phyloP scores from a whole-genome alignment of 1,139 yeast species.

The Magnusiomyces paraingens region DNA sequence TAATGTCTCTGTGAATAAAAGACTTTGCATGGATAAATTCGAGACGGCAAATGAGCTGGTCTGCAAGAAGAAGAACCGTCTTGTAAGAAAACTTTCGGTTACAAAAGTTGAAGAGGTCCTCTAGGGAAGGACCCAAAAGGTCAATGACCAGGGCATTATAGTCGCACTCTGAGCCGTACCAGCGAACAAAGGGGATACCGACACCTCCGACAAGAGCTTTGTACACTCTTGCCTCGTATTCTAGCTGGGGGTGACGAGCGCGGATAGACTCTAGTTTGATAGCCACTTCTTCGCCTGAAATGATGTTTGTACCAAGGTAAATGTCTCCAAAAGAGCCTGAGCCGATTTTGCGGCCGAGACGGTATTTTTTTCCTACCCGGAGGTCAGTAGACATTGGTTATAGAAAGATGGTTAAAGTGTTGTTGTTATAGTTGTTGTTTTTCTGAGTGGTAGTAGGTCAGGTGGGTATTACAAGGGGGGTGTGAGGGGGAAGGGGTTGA shows the following conservation, averaged over 20 bases:
- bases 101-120: conserved; percentile 97
- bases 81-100: conserved; percentile 82
- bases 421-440: neutral
- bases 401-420: neutral
- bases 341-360: conserved; percentile 94
- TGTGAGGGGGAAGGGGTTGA: neutral
- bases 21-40: conserved; percentile 86
- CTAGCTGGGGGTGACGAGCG: conserved; percentile 94
- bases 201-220: conserved; percentile 72
- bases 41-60: conserved; percentile 84
- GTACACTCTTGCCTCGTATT: conserved; percentile 93
- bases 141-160: conserved; percentile 92
- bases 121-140: conserved; percentile 88
- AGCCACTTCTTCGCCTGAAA: conserved; percentile 73
- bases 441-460: neutral
- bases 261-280: conserved; percentile 81
- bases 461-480: conserved; percentile 1
- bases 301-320: conserved; percentile 86
- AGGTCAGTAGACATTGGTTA: conserved; percentile 26
- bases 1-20: conserved; percentile 87
- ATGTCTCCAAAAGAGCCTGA: conserved; percentile 98
- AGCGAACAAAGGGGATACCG: conserved; percentile 93
- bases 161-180: conserved; percentile 95
- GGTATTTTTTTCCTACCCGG: conserved; percentile 70
- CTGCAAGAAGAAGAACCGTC: conserved; percentile 85